phyloP scores from a whole-genome alignment of 1,139 yeast species.

The Suhomyces ambrosiae region DNA sequence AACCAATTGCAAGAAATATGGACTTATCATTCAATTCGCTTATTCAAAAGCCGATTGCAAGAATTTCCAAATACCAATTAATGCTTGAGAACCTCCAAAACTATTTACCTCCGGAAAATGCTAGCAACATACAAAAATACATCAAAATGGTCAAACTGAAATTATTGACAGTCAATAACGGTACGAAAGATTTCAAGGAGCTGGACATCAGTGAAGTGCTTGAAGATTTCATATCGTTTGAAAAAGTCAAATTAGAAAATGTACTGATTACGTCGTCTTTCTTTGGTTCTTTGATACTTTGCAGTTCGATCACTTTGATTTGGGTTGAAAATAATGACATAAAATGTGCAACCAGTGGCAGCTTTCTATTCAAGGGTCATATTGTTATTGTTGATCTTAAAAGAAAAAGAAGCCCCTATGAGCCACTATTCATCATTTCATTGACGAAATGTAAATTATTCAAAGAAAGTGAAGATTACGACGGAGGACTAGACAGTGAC shows the following conservation, averaged over 20 bases:
- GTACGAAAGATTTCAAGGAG: conserved; percentile 19
- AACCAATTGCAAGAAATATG: conserved; percentile 30
- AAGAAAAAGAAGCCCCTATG: conserved; percentile 24
- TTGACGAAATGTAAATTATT: conserved; percentile 36
- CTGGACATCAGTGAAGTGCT: conserved; percentile 3
- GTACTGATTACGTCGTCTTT: conserved; percentile 31
- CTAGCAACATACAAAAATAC: conserved; percentile 8
- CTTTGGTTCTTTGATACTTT: conserved; percentile 42
- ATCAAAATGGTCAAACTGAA: conserved; percentile 22
- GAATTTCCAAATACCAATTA: conserved; percentile 54
- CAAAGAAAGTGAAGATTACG: conserved; percentile 25
- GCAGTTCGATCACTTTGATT: conserved; percentile 41
- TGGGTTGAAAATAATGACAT: conserved; percentile 36
- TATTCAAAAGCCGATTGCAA: conserved; percentile 54
- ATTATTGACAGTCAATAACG: conserved; percentile 32
- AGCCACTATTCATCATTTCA: conserved; percentile 52
- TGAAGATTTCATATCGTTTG: conserved; percentile 18
- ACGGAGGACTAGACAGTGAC: conserved; percentile 40
- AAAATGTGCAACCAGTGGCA: conserved; percentile 32
- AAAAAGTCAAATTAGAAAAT: conserved; percentile 12
- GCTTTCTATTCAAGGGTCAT: conserved; percentile 54
- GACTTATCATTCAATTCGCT: conserved; percentile 54
- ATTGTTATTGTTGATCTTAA: conserved; percentile 32
- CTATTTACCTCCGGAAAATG: conserved; percentile 15
- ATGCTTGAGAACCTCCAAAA: conserved; percentile 45